Evolutionary conservation across 2,329 filamentous ascomycete species (phyloP).

Genomic region (Chrysosporium queenslandicum): DNA sequence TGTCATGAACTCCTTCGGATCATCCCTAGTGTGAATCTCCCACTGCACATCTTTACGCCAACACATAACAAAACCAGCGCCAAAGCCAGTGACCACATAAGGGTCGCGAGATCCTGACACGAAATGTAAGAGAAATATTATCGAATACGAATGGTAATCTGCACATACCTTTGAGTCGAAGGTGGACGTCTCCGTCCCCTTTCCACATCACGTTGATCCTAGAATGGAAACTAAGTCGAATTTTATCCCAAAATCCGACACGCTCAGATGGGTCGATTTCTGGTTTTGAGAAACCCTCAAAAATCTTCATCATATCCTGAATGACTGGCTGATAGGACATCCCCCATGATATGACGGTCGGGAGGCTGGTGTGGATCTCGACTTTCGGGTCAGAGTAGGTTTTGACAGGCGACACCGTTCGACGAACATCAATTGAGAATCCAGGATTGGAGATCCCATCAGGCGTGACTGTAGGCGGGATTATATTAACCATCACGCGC

Average conservation of each 20-base stretch:
- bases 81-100: constrained; percentile 83
- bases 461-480: constrained; percentile 56
- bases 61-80: constrained; percentile 94
- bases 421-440: constrained; percentile 75
- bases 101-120: constrained; percentile 64
- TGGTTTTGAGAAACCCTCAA: constrained; percentile 94
- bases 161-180: constrained; percentile 68
- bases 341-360: constrained; percentile 92
- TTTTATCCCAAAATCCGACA: constrained; percentile 98
- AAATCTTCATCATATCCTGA: constrained; percentile 99
- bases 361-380: constrained; percentile 84
- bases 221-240: constrained; percentile 87
- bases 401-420: constrained; percentile 90
- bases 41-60: constrained; percentile 91
- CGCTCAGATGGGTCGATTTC: constrained; percentile 86
- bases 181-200: constrained; percentile 87
- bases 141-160: background rate
- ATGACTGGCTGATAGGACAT: constrained; percentile 96
- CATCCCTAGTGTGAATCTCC: constrained; percentile 72
- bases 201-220: constrained; percentile 83
- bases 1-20: constrained; percentile 88
- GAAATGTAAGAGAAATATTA: constrained; percentile 15
- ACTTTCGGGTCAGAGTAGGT: constrained; percentile 88
- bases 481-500: constrained; percentile 70
- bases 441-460: constrained; percentile 50